Evolutionary conservation across 306 rosid species (phyloP), one percentile per base, ranked within the genome.

Genomic region (Erythrophleum fordii): DNA sequence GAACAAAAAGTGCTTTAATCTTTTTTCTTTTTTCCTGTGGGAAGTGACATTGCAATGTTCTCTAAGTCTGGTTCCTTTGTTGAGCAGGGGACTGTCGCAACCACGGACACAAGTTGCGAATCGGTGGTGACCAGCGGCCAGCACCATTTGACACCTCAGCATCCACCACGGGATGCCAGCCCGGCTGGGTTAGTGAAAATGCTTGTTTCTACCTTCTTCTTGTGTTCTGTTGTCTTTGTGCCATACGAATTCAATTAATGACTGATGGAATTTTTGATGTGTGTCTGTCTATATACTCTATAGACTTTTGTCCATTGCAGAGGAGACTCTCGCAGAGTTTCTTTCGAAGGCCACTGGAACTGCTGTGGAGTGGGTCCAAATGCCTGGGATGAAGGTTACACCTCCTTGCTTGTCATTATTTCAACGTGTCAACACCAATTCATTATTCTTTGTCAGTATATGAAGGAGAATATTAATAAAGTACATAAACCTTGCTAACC

Each of bases 361-460:
- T 86, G 99, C 99, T 77, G 98, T 95, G 78, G 99, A 95, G 97
- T 95, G 99, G 99, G 96, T 95, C 97, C 99, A 95, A 90, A 84
- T 95, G 97, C 99, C 99, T 85, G 99, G 99, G 90, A 95, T 95
- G 99, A 95, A 95, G 99, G 99, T 95, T 59, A 56, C 72, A 58
- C 7, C 81, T 20, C 60, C 82, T 72, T 52, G n/a, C 62, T 62
- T 55, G 17, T 68, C 69, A 17, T 76, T 46, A 5, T 68, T 28
- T 64, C 64, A 4, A 48, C 66, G 39, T 69, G 62, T 74, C 11
- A 16, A 35, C 45, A 44, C 80, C 81, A 37, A 25, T 41, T 61
- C 79, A 25, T 65, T 46, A 34, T 76, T 60, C 66, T 11, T 80
- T 60, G 77, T 52, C 49, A 12, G 31, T 85, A 28, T 78, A 78